Conservation (phyloP, 441 rosid genomes). For the Viola pubescens region DNA sequence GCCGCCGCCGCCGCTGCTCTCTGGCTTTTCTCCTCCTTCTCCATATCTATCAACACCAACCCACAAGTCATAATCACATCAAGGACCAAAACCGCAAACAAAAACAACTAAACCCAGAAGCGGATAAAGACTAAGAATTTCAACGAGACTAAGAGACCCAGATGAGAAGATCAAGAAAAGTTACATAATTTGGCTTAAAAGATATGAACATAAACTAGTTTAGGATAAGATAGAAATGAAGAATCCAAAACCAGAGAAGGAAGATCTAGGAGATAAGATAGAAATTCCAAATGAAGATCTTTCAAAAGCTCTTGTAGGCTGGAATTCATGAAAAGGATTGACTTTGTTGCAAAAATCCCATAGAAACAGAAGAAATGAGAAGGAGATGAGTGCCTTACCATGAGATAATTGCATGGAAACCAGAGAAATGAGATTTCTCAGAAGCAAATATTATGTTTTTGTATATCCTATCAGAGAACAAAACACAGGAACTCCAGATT, state of each 20-base stretch:
- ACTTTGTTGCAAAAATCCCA: background rate
- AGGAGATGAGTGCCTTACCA: conserved; percentile 11
- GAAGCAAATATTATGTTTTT: background rate
- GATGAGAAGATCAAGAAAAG: conserved; percentile 4
- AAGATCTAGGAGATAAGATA: conserved; percentile 23
- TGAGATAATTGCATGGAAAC: conserved; percentile 16
- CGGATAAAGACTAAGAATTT: too few species aligned
- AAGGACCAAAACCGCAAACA: background rate
- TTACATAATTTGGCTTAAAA: background rate
- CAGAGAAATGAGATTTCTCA: background rate
- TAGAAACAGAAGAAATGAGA: conserved; percentile 6
- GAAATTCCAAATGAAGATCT: conserved; percentile 5
- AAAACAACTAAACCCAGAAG: too few species aligned
- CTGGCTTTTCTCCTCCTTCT: conserved; percentile 43
- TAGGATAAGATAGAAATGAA: background rate
- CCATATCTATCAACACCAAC: conserved; percentile 24
- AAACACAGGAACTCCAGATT: conserved; percentile 1
- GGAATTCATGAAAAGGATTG: conserved; percentile 12
- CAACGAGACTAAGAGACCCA: background rate
- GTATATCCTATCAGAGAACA: background rate
- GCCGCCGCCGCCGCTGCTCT: conserved; percentile 38
- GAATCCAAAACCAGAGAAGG: background rate
- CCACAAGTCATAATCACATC: background rate
- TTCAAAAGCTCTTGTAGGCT: conserved; percentile 8
- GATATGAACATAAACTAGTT: too few species aligned